Evolutionary conservation across 2,329 filamentous ascomycete genomes (phyloP), one percentile per base, ranked within the genome.

Genomic region (Thelonectria rubi): DNA sequence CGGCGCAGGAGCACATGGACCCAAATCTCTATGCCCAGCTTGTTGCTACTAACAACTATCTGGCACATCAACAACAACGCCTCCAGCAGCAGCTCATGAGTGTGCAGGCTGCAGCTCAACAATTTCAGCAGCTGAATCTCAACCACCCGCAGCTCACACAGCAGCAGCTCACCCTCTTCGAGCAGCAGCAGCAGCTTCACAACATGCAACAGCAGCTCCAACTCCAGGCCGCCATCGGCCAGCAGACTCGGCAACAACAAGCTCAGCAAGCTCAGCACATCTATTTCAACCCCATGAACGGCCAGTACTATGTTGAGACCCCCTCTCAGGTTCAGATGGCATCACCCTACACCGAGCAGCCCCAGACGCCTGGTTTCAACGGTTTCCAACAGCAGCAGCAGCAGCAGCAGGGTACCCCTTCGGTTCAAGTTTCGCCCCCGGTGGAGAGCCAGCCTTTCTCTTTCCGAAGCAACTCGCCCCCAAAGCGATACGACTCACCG

Each of bases 41-140:
- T 66, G 87, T 97, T 73, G 91, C 93, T 59, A 96, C 93, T 72
- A 97, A 97, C 77, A 81, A 95, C 75, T 97, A 96, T 74, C 85
- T 99, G 52, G 93, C 93, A 42, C 93, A 97, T 74, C 94, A 97
- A 79, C 94, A 98, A 79, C 93, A 97, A 80, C 91, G 92, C 66
- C 87, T 98, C 54, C 94, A 98, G 79, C 94, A 97, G 80, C 93
- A 98, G 80, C 85, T 98, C 68, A 87, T 93, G 69, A 91, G 82
- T 67, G 88, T 97, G 21, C 95, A 94, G 72, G 88, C 89, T 54
- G 91, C 91, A 39, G 91, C 92, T 62, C 91, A 93, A 78, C 91
- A 94, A 77, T 91, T 94, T 73, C 91, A 93, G 76, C 88, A 87
- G 67, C 81, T 97, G 79, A 93, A 84, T 76, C 75, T 97, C 61